Evolutionary conservation across 2,329 filamentous ascomycete species (phyloP).

Genomic region (Epichloe uncinata): DNA sequence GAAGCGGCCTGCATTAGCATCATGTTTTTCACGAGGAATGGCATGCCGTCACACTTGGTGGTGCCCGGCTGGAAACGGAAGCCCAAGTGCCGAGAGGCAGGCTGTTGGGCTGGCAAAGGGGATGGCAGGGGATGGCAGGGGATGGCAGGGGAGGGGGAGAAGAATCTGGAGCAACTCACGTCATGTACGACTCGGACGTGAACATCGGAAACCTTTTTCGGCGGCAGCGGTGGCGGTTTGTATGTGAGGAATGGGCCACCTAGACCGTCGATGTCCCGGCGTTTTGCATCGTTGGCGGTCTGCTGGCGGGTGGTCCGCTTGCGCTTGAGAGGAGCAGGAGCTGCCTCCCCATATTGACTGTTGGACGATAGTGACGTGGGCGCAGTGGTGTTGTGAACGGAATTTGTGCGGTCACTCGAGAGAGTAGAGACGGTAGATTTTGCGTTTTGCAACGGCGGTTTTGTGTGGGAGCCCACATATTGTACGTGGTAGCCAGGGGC

Average conservation of each 20-base stretch:
- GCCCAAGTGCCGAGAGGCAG: background rate
- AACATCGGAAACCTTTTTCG: constrained; percentile 80
- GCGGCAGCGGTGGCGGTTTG: constrained; percentile 72
- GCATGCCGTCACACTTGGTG: background rate
- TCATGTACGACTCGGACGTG: constrained; percentile 48
- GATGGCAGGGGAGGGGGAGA: background rate
- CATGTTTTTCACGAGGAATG: background rate
- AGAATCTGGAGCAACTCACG: constrained; percentile 31
- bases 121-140: background rate
- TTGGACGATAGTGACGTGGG: constrained; percentile 63
- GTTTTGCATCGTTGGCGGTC: constrained; percentile 68
- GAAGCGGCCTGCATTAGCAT: background rate
- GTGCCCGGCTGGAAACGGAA: background rate
- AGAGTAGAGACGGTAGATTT: constrained; percentile 56
- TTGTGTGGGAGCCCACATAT: constrained; percentile 55
- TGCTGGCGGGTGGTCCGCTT: constrained; percentile 70
- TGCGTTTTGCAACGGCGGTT: constrained; percentile 55
- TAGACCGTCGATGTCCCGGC: constrained; percentile 57
- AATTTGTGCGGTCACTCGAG: constrained; percentile 75
- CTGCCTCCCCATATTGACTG: constrained; percentile 46
- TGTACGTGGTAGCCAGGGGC: constrained; percentile 63
- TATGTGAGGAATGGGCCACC: constrained; percentile 67
- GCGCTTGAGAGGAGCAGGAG: constrained; percentile 68
- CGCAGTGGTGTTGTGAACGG: constrained; percentile 70
- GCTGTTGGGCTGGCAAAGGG: background rate